Percentiles rank a stretch among this genome's conserved stretches.
phyloP scores from a whole-genome alignment of 2,329 filamentous ascomycete genomes.

The Colletotrichum filicis region DNA sequence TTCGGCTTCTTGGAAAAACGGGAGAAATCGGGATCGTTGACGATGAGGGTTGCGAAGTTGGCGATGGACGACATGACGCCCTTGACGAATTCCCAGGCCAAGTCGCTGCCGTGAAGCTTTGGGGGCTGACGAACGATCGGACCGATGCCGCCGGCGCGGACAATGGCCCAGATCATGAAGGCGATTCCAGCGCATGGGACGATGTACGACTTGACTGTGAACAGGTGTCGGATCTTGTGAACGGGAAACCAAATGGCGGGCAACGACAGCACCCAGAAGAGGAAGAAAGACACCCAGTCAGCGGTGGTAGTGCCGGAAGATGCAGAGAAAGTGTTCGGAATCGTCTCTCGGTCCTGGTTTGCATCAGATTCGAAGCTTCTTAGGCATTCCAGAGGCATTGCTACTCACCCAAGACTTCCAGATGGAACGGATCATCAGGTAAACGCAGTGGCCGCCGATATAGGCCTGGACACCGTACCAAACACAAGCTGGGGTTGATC shows the following conservation, averaged over 20 bases:
- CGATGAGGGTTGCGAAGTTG: slow-evolving; percentile 90
- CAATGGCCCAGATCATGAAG: slow-evolving; percentile 89
- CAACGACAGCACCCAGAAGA: slow-evolving; percentile 85
- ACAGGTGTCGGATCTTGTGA: slow-evolving; percentile 87
- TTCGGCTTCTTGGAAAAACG: slow-evolving; percentile 82
- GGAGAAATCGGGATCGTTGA: slow-evolving; percentile 85
- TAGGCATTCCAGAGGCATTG: neutral
- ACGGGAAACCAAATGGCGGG: slow-evolving; percentile 92
- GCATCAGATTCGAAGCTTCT: neutral
- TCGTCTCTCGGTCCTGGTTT: slow-evolving; percentile 57
- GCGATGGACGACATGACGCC: slow-evolving; percentile 91
- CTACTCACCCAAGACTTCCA: slow-evolving; percentile 73
- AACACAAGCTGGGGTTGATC: slow-evolving; percentile 68
- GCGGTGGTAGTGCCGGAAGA: slow-evolving; percentile 78
- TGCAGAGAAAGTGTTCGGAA: slow-evolving; percentile 74
- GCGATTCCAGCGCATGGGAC: slow-evolving; percentile 86
- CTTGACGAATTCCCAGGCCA: slow-evolving; percentile 85
- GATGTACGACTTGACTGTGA: slow-evolving; percentile 89
- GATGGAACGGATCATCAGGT: slow-evolving; percentile 88
- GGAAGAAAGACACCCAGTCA: slow-evolving; percentile 83
- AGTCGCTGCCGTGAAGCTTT: slow-evolving; percentile 70
- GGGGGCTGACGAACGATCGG: slow-evolving; percentile 80
- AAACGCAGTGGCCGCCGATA: slow-evolving; percentile 87
- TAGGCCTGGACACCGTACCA: slow-evolving; percentile 91
- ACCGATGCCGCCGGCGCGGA: slow-evolving; percentile 83